phyloP scores from a whole-genome alignment of 1,139 yeast species.

The Lodderomyces margitis region DNA sequence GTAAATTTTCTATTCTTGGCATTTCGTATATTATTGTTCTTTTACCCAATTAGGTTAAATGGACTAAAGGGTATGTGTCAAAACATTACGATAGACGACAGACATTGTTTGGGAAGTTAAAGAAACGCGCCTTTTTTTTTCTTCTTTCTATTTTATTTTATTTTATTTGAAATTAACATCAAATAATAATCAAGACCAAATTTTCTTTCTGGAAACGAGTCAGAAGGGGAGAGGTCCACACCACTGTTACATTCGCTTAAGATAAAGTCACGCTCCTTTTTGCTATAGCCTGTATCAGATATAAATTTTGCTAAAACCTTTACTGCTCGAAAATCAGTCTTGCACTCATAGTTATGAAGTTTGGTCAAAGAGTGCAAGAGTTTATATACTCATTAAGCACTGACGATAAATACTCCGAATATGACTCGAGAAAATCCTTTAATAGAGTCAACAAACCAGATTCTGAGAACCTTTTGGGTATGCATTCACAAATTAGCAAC shows the following conservation, averaged over 20 bases:
- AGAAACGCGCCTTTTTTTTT: slow-evolving; percentile 2
- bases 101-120: not conserved
- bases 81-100: not conserved
- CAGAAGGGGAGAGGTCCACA: not conserved
- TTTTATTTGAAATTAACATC: not conserved
- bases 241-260: not conserved
- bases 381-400: slow-evolving; percentile 65
- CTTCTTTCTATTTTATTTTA: slow-evolving; percentile 1
- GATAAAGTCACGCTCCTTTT: too few relatives aligned
- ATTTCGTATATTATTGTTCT: not conserved
- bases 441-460: slow-evolving; percentile 46
- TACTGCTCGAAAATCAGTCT: too few relatives aligned
- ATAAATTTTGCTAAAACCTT: too few relatives aligned
- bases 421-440: slow-evolving; percentile 50
- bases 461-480: slow-evolving; percentile 28
- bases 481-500: slow-evolving; percentile 31
- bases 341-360: slow-evolving; percentile 2
- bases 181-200: too few relatives aligned
- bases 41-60: not conserved
- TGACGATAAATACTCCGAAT: slow-evolving; percentile 68
- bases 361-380: slow-evolving; percentile 43
- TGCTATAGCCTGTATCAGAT: too few relatives aligned
- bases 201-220: not conserved
- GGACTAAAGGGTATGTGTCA: too few relatives aligned
- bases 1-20: too few relatives aligned